Base-by-base conservation (phyloP, 176 grass and related monocot genomes). In the Oryza coarctata region DNA sequence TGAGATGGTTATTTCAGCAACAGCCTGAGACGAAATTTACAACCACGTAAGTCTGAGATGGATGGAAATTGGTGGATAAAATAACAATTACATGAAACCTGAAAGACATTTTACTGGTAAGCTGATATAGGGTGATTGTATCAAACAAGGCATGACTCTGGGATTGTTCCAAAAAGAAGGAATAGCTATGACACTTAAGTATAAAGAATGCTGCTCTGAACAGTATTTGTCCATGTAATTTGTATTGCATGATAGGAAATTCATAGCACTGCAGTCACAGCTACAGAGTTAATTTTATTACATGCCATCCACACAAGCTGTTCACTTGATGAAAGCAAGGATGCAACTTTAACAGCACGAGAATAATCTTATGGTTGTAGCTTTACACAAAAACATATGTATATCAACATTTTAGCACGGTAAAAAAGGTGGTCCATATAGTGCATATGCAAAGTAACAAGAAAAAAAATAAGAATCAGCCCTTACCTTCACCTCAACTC, bases 401-500 rank as follows among this genome's bases (percentile, higher is more conserved):
- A 75, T 35, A 3, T 64, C 12, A 81, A 80, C 15, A 69, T 27
- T 81, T 82, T 67, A 66, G 41, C n/a, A 81, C 7, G 31, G 35
- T 52, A 73, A 33, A 77, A 20, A 89, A 76, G 63, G 34, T 0
- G 70, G 0, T 6, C 49, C 17, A 40, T 12, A 64, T 63, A 70
- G 45, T 85, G 40, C 22, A 68, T 32, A 49, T 62, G 71, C 70
- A 49, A 88, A 77, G 45, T 83, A 63, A 58, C 50, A n/a, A 57
- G 3, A 7, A 41, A 12, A 64, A 66, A 33, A 55, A 68, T 83
- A 40, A 60, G 40, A 83, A 81, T 38, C 75, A 70, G 9, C 60
- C 45, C 40, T 80, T 93, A 98, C 95, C 92, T 93, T 98, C 63
- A 94, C 95, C 82, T 98, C 95, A 80, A 98, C 82, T 38, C 86